Percentiles rank a stretch among this genome's conserved stretches.
phyloP scores from a whole-genome alignment of 2,329 filamentous ascomycete species.

The Neofusicoccum ribis region DNA sequence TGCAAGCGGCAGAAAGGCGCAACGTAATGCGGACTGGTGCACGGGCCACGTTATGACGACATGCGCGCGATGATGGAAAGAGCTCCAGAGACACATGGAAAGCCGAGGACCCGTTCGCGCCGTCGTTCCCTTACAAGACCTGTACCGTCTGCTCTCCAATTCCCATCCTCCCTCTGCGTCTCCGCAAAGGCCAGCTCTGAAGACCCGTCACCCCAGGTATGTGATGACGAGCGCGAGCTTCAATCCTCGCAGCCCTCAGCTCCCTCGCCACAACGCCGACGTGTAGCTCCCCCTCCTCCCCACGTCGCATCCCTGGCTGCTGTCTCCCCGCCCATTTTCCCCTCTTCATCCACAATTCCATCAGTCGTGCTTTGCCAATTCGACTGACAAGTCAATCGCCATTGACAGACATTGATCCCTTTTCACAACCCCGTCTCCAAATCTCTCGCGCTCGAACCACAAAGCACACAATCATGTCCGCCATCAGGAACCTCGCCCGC shows the following conservation, averaged over 20 bases:
- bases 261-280: not conserved
- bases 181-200: not conserved
- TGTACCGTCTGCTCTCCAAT: not conserved
- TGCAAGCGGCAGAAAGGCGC: not conserved
- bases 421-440: not conserved
- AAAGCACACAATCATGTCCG: conserved; percentile 30
- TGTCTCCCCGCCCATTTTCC: not conserved
- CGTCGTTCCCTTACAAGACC: not conserved
- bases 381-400: not conserved
- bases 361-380: not conserved
- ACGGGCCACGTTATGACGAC: conserved; percentile 12
- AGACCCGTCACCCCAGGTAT: not conserved
- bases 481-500: conserved; percentile 31
- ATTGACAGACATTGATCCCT: conserved; percentile 27
- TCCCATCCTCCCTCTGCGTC: not conserved
- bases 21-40: conserved; percentile 6
- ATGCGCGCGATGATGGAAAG: conserved; percentile 12
- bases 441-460: not conserved
- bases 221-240: not conserved
- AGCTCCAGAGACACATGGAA: not conserved
- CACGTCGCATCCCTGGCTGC: not conserved
- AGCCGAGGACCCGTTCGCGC: not conserved
- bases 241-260: not conserved
- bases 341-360: not conserved
- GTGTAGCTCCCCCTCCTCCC: not conserved